Base-by-base conservation (phyloP, 352 stramenopile species). In the Elongisporangium anandrum region DNA sequence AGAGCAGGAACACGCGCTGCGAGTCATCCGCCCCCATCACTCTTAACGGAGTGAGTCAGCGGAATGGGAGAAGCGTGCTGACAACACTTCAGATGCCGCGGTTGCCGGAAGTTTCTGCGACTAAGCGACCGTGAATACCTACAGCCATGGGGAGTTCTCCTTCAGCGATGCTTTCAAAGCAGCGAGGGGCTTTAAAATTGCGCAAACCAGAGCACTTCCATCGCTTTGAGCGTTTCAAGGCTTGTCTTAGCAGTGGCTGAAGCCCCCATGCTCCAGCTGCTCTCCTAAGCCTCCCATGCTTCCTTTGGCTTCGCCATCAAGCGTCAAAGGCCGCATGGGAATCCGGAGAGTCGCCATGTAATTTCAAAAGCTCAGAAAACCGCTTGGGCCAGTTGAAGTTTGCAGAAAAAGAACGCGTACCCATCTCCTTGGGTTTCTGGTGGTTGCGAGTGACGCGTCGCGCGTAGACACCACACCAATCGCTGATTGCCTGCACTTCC, bases 401-500 rank as follows among this genome's bases (percentile, higher is more conserved):
- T 41, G 5, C 29, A 41, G 29, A 41, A 41, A 41, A 41, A 41
- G 29, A 41, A 41, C 29, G 13, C 29, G 29, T 41, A 41, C 29
- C 29, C 29, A 41, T 41, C 29, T 41, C 29, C 29, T 15, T 4
- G 13, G 9, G 29, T 4, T 41, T 41, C 29, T 41, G 29, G 29
- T 41, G 29, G 29, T 41, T 4, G 29, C 29, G 1, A 41, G 29
- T 70, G 64, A 70, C 64, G 54, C 60, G 55, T 60, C n/a, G 55
- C 59, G 59, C 59, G 64, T 66, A 56, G 56, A n/a, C 63, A 58
- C 8, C 47, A 50, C 16, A 3, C 12, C 23, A 10, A 47, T 29
- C 39, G 51, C 39, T 65, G 64, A 66, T 70, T 70, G 59, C 59
- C n/a, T 56, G 52, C 23, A 22, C 15, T 6, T 12, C 24, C 10